These are phyloP conservation scores for Cryptococcus deneoformans DNA, from an alignment of 1,284 basidiomycete species.

Conservation along the genomic window DNA sequence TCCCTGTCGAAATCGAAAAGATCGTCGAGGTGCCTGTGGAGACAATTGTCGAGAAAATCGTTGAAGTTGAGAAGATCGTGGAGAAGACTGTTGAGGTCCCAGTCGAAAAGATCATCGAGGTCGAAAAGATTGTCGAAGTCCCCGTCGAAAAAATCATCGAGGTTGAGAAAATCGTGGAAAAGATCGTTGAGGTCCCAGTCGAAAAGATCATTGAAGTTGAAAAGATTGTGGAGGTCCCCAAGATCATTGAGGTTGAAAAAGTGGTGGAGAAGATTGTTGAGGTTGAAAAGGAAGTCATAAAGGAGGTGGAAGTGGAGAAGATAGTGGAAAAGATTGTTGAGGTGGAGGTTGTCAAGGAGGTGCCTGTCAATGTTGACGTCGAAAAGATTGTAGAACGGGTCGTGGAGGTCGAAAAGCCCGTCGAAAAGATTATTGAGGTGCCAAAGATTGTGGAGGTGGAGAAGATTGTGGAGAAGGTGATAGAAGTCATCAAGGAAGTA, in stretches of 20 bases:
- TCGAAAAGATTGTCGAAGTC: constrained; percentile 36
- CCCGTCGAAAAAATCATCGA: constrained; percentile 24
- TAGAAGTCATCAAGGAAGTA: constrained; percentile 36
- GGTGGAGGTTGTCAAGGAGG: constrained; percentile 43
- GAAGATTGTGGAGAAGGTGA: constrained; percentile 38
- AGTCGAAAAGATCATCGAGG: constrained; percentile 44
- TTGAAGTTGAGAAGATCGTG: constrained; percentile 46
- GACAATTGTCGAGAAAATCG: constrained; percentile 45
- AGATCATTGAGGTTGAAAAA: constrained; percentile 42
- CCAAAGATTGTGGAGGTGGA: constrained; percentile 45
- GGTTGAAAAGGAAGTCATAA: constrained; percentile 39
- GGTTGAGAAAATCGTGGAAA: constrained; percentile 30
- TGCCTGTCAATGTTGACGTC: constrained; percentile 22
- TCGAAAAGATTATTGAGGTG: constrained; percentile 43
- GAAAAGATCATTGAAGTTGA: constrained; percentile 38
- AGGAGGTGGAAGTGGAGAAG: constrained; percentile 27
- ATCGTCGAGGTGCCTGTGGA: constrained; percentile 28
- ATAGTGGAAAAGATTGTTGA: constrained; percentile 38
- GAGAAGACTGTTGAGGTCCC: constrained; percentile 32
- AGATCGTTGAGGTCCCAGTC: constrained; percentile 40
- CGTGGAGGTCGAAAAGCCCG: constrained; percentile 42
- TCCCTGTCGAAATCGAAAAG: constrained; percentile 20
- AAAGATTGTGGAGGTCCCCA: constrained; percentile 40
- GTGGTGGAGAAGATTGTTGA: constrained; percentile 40
- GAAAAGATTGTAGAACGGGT: constrained; percentile 42